phyloP scores from a whole-genome alignment of 2,329 filamentous ascomycete genomes.

The Botryotinia narcissicola region DNA sequence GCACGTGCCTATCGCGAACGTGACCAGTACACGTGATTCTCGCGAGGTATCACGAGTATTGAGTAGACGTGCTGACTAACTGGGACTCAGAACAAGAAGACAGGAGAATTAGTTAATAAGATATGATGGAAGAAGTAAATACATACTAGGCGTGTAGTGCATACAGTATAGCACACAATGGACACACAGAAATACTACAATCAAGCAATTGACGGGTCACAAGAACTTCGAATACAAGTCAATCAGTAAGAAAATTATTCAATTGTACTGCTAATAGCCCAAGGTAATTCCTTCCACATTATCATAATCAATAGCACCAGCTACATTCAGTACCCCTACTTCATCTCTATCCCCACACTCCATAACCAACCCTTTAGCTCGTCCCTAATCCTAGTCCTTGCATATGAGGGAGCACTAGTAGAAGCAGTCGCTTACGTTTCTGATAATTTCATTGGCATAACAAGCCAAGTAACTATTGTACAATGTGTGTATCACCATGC shows the following conservation, averaged over 20 bases:
- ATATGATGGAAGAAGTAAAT: neutral
- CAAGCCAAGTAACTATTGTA: neutral
- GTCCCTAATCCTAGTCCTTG: neutral
- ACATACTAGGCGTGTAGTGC: neutral
- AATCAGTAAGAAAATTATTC: neutral
- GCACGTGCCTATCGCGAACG: fast-evolving
- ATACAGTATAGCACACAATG: neutral
- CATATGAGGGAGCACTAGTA: neutral
- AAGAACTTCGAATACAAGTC: neutral
- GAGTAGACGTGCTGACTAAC: neutral
- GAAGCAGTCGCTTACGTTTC: neutral
- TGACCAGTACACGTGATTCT: neutral
- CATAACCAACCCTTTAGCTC: neutral
- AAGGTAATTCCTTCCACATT: neutral
- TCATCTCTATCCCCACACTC: neutral
- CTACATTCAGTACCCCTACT: neutral
- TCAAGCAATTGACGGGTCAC: neutral
- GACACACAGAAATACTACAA: neutral
- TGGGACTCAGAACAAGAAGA: no score
- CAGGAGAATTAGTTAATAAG: no score
- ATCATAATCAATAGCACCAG: neutral
- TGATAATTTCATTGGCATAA: neutral
- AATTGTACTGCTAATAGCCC: neutral
- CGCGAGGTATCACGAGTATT: neutral
- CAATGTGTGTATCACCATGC: neutral